Evolutionary conservation across 257 asterid species (phyloP), one percentile per base, ranked within the genome.

Genomic region (Oldenlandia corymbosa): DNA sequence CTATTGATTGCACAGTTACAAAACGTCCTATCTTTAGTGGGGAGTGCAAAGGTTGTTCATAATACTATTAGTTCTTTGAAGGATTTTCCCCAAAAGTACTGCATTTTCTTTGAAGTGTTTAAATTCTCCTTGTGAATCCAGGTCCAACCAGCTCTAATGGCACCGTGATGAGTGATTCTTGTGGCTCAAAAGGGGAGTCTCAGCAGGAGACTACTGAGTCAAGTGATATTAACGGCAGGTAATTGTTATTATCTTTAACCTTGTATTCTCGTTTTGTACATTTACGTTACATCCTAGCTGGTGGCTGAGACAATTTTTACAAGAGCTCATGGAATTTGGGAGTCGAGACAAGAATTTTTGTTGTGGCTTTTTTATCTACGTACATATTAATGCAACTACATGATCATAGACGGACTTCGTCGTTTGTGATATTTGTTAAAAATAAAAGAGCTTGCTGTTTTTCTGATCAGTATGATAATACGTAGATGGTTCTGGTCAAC

Each of bases 11-110:
- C 65, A 67, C 84, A 21, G 68, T 62, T 62, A 71, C 64, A 55
- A 68, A 51, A 23, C n/a, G n/a, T n/a, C 45, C 75, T 66, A 72
- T 69, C 53, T 67, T 70, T 72, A 85, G 93, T 76, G 71, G 75
- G 58, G 75, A 69, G 43, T 88, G 96, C 76, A 79, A 85, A 84
- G 96, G 97, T 90, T 67, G 68, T 59, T 34, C 30, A 57, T 18
- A 45, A 21, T 64, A 30, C 30, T 64, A 39, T 32, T n/a, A 31
- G 31, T 68, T 45, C 26, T 63, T 51, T 24, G 14, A 10, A n/a
- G 28, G 2, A 11, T 1, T 41, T 7, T 24, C 0, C 27, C n/a
- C 39, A 67, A 62, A 41, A 24, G 60, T 49, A 39, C 41, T 13
- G 21, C 58, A 48, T 57, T 61, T 58, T 26, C 48, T 23, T 14